Conservation (phyloP, 805 yeast species). For the Brettanomyces bruxellensis region DNA sequence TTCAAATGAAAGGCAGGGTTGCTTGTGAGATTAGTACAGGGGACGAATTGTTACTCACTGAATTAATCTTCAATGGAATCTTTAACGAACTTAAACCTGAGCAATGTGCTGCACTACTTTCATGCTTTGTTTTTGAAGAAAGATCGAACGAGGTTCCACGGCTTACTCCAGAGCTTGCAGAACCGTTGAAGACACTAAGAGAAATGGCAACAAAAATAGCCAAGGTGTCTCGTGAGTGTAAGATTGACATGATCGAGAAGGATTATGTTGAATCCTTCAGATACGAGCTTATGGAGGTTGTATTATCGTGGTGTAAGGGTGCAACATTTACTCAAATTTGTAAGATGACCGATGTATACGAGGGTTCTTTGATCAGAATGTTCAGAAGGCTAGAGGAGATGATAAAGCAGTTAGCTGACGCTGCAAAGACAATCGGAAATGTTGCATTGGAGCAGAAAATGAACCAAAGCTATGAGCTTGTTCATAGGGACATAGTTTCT, state of each 20-base stretch:
- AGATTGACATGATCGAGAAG: slow-evolving; percentile 81
- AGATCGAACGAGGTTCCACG: slow-evolving; percentile 83
- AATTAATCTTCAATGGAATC: slow-evolving; percentile 89
- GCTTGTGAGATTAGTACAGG: slow-evolving; percentile 96
- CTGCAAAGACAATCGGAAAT: slow-evolving; percentile 93
- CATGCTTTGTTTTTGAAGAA: slow-evolving; percentile 96
- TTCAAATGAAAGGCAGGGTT: slow-evolving; percentile 84
- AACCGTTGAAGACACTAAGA: slow-evolving; percentile 79
- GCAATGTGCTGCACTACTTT: slow-evolving; percentile 84
- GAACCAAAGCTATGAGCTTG: slow-evolving; percentile 75
- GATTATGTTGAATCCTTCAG: slow-evolving; percentile 90
- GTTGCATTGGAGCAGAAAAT: slow-evolving; percentile 77
- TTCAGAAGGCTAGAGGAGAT: slow-evolving; percentile 92
- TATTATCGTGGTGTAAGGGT: slow-evolving; percentile 93
- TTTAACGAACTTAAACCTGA: slow-evolving; percentile 83
- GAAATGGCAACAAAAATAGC: slow-evolving; percentile 91
- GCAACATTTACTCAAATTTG: slow-evolving; percentile 94
- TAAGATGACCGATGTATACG: slow-evolving; percentile 98
- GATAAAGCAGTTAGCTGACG: slow-evolving; percentile 79
- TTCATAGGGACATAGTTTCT: slow-evolving; percentile 92
- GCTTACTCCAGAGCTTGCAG: slow-evolving; percentile 82
- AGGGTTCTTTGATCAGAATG: slow-evolving; percentile 91
- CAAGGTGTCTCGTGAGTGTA: slow-evolving; percentile 79
- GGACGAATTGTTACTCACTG: slow-evolving; percentile 78
- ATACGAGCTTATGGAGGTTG: slow-evolving; percentile 94